phyloP scores from a whole-genome alignment of 225 moss, liverwort and hornwort species.

The Pleurozium schreberi region DNA sequence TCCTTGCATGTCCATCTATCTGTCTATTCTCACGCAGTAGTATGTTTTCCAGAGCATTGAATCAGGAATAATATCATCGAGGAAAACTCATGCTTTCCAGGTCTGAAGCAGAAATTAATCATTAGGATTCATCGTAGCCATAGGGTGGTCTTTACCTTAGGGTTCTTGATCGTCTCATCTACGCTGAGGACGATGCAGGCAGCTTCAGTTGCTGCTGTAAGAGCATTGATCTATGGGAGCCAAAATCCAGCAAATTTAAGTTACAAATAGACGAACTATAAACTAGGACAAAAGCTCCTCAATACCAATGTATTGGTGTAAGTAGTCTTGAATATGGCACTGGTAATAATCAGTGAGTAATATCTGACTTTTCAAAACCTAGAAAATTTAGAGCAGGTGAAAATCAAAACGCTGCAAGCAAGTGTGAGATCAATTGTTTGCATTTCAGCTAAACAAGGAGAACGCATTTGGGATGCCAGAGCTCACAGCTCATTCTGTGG shows the following conservation, averaged over 20 bases:
- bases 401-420: neutral
- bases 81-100: neutral
- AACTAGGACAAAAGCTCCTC: neutral
- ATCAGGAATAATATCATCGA: neutral
- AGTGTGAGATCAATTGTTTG: neutral
- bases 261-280: neutral
- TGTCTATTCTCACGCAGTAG: neutral
- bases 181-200: constrained; percentile 46
- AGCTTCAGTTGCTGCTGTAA: constrained; percentile 85
- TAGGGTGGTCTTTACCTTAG: constrained; percentile 10
- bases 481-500: no score
- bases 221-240: constrained; percentile 65
- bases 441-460: neutral
- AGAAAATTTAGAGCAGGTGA: neutral
- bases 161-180: constrained; percentile 55
- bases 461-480: neutral
- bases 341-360: neutral
- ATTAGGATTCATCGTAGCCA: neutral
- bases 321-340: neutral
- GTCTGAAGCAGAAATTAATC: neutral
- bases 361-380: neutral
- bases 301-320: neutral
- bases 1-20: neutral
- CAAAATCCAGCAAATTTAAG: neutral
- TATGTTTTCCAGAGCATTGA: neutral